phyloP scores from a whole-genome alignment of 768 basidiomycete genomes.

The Tricholoma terreum region DNA sequence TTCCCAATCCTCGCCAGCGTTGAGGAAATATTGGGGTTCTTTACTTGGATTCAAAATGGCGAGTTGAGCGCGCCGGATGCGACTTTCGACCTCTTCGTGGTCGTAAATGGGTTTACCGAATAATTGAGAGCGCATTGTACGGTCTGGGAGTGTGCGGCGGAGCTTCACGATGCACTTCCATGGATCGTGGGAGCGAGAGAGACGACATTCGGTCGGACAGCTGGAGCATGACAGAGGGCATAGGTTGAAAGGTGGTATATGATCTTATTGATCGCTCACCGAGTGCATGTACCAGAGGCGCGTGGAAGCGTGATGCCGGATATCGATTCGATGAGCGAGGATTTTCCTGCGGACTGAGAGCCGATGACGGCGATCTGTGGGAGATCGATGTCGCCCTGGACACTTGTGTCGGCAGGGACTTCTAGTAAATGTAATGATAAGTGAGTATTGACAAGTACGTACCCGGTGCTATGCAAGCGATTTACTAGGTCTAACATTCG shows the following conservation, averaged over 20 bases:
- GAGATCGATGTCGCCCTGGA: conserved; percentile 66
- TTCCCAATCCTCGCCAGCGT: conserved; percentile 30
- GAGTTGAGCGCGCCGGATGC: conserved; percentile 61
- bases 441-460: conserved; percentile 5
- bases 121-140: conserved; percentile 30
- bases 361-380: conserved; percentile 78
- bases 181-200: conserved; percentile 34
- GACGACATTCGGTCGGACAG: conserved; percentile 57
- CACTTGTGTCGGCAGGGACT: conserved; percentile 44
- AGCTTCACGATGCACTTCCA: conserved; percentile 56
- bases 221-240: conserved; percentile 22
- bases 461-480: conserved; percentile 56
- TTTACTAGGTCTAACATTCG: conserved; percentile 54
- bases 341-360: conserved; percentile 72
- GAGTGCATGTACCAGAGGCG: conserved; percentile 72
- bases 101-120: conserved; percentile 51
- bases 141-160: conserved; percentile 38
- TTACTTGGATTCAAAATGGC: conserved; percentile 61
- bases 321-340: conserved; percentile 74
- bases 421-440: background rate
- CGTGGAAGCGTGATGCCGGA: conserved; percentile 70
- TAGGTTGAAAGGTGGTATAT: background rate
- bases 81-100: conserved; percentile 57
- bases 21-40: conserved; percentile 33
- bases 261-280: conserved; percentile 33